Evolutionary conservation across 73 alveolate genomes (phyloP).

Genomic region (Paramecium bursaria): DNA sequence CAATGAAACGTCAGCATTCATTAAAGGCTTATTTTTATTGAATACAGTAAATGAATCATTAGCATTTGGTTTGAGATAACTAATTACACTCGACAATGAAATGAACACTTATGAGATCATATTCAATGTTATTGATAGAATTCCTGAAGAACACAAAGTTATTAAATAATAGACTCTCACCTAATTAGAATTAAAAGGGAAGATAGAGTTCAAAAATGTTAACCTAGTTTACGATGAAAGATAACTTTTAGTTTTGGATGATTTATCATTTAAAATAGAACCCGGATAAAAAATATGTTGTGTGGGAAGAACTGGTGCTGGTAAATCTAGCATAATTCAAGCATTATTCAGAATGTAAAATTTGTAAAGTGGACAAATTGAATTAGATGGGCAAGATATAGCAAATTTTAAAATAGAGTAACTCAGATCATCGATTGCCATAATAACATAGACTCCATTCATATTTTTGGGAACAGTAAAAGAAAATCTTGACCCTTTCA

Average conservation of each 20-base stretch:
- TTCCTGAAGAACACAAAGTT: background rate
- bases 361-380: constrained; percentile 54
- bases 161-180: no score
- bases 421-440: background rate
- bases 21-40: constrained; percentile 5
- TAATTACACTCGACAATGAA: background rate
- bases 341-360: constrained; percentile 89
- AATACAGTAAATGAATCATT: constrained; percentile 3
- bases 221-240: constrained; percentile 67
- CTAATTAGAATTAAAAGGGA: no score
- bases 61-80: constrained; percentile 7
- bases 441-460: constrained; percentile 11
- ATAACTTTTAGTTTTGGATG: constrained; percentile 61
- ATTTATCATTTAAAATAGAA: constrained; percentile 52
- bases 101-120: constrained; percentile 2
- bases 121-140: constrained; percentile 2
- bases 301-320: constrained; percentile 96
- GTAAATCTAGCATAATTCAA: constrained; percentile 88
- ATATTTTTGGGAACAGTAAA: background rate
- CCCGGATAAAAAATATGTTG: constrained; percentile 78
- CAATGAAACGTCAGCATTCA: no score
- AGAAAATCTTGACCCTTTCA: background rate
- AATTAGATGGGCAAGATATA: background rate
- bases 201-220: constrained; percentile 77
- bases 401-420: background rate